phyloP scores from a whole-genome alignment of 1,284 basidiomycete genomes.

The Paramarasmius palmivorus region DNA sequence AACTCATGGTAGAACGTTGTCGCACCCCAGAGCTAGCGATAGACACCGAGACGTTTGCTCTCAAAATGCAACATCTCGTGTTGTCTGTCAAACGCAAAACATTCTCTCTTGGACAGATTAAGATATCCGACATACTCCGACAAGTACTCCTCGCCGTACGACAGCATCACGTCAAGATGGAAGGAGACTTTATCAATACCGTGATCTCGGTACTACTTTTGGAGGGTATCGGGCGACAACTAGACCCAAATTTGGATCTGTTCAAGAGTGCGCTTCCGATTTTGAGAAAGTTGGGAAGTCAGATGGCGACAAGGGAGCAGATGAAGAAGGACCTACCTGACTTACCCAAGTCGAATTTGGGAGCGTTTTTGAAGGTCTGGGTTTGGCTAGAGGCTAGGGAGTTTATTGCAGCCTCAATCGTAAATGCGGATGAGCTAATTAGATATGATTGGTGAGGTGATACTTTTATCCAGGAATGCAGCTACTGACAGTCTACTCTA shows the following conservation, averaged over 20 bases:
- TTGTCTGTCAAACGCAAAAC: slow-evolving; percentile 94
- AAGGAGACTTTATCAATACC: slow-evolving; percentile 98
- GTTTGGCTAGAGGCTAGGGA: slow-evolving; percentile 88
- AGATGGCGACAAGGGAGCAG: slow-evolving; percentile 81
- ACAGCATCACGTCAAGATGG: slow-evolving; percentile 97
- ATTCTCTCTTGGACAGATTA: slow-evolving; percentile 94
- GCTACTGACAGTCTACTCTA: not conserved
- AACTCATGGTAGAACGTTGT: slow-evolving; percentile 96
- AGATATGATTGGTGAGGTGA: slow-evolving; percentile 74
- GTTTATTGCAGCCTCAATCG: slow-evolving; percentile 75
- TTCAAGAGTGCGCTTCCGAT: slow-evolving; percentile 94
- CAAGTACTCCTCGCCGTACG: slow-evolving; percentile 89
- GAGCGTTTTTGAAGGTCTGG: slow-evolving; percentile 91
- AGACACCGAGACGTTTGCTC: slow-evolving; percentile 92
- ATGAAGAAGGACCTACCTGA: slow-evolving; percentile 59
- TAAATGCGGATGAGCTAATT: slow-evolving; percentile 77
- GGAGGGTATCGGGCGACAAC: slow-evolving; percentile 93
- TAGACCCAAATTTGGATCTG: slow-evolving; percentile 91
- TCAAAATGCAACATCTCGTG: slow-evolving; percentile 97
- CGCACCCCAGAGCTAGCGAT: slow-evolving; percentile 89
- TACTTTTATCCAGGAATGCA: not conserved
- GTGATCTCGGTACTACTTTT: slow-evolving; percentile 92
- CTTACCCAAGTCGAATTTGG: slow-evolving; percentile 69
- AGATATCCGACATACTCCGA: slow-evolving; percentile 90
- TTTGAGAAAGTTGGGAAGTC: slow-evolving; percentile 82